Percentiles rank a stretch among this genome's conserved stretches.
phyloP scores from a whole-genome alignment of 768 basidiomycete genomes.

The Phlegmacium glaucopus region DNA sequence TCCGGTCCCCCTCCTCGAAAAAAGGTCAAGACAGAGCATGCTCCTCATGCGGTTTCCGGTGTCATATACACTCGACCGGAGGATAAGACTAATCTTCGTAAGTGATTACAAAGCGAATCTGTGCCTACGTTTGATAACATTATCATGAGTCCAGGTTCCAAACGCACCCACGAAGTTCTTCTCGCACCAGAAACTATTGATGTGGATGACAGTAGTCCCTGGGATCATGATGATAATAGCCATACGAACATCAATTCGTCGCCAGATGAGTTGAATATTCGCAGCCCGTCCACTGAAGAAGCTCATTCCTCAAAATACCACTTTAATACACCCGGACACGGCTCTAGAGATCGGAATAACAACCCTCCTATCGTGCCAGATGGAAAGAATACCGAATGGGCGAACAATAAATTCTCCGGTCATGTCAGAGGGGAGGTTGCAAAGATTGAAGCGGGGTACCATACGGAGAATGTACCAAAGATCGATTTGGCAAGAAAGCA shows the following conservation, averaged over 20 bases:
- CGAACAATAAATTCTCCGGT: neutral
- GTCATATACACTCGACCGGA: no score
- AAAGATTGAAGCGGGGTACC: neutral
- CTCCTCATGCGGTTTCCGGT: no score
- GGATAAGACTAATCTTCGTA: no score
- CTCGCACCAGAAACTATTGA: neutral
- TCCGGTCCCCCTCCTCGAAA: neutral
- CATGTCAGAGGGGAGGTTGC: neutral
- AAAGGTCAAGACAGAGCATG: neutral
- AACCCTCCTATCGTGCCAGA: conserved; percentile 1
- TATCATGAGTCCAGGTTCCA: no score
- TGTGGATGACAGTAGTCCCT: neutral
- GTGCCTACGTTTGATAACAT: no score
- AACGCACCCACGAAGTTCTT: neutral
- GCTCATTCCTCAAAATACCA: conserved; percentile 1
- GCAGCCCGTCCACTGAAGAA: neutral
- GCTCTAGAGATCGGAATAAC: neutral
- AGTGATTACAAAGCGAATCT: no score
- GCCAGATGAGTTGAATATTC: neutral
- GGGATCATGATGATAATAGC: no score
- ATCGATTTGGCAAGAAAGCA: conserved; percentile 2
- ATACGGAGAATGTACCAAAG: neutral
- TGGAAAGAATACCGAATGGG: conserved; percentile 6
- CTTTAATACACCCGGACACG: neutral
- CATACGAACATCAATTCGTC: neutral